These are phyloP conservation scores for Lagenaria siceraria DNA, from an alignment of 306 rosid genomes.

Conservation along the genomic window DNA sequence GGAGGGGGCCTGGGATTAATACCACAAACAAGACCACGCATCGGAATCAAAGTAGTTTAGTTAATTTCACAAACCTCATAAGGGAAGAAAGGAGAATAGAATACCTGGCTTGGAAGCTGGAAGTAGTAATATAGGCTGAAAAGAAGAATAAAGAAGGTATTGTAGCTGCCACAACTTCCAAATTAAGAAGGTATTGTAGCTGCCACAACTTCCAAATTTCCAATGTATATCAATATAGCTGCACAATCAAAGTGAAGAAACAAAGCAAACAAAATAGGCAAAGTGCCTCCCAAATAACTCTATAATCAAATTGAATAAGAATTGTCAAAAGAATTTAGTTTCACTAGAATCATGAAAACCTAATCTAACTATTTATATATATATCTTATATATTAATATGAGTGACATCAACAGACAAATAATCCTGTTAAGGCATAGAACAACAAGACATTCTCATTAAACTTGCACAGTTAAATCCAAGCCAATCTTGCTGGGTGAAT, in stretches of 20 bases:
- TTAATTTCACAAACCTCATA: neutral
- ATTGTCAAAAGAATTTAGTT: neutral
- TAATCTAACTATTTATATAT: neutral
- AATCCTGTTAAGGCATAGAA: neutral
- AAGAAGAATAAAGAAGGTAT: neutral
- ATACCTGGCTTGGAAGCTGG: neutral
- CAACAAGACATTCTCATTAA: neutral
- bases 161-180: neutral
- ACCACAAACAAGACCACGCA: no score
- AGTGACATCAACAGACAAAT: constrained; percentile 1
- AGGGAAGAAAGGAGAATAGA: neutral
- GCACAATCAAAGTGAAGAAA: neutral
- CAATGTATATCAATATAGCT: neutral
- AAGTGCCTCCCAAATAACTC: neutral
- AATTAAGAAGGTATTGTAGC: neutral
- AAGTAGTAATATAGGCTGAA: neutral
- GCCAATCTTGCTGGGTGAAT: neutral
- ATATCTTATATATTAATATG: neutral
- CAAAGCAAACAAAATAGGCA: neutral
- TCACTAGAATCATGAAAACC: neutral
- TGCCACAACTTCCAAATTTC: neutral
- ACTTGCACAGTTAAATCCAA: constrained; percentile 1
- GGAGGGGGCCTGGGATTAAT: no score
- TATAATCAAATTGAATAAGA: constrained; percentile 1
- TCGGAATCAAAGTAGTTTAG: neutral